Base-by-base conservation (phyloP, 2,329 filamentous ascomycete species). In the Elsinoe ampelina region DNA sequence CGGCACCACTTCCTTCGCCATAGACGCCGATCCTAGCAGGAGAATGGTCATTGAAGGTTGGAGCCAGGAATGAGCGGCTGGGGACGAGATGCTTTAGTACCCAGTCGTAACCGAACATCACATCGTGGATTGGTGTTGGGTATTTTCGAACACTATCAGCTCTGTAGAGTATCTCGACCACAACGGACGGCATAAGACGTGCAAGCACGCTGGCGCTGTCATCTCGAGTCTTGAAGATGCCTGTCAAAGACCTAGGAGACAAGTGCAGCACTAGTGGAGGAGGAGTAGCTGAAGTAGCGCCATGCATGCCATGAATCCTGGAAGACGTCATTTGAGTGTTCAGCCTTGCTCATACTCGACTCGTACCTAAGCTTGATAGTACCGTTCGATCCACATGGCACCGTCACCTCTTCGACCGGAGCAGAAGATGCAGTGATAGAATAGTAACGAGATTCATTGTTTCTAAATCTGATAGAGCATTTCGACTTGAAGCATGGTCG, bases 91-190 rank as follows among this genome's bases (percentile, higher is more conserved):
- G 71, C 15, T 71, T 62, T 19, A 68, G 59, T 4, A 76, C 64
- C 74, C 75, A 78, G 64, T 78, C 76, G 60, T 73, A 77, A 20
- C 69, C 75, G 12, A 68, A 64, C 7, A 75, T 62, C 3, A 75
- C 72, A 64, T 77, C 74, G 61, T 78, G 75, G 26, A 77, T 64
- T 0, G 75, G 74, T 1, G 67, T 71, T 34, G 76, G 76, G 58
- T 71, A 77, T 7, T 62, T 67, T 54, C 72, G 60, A 13, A 61
- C 58, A 10, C 20, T 26, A 12, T 55, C 54, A 13, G 70, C 65
- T 35, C 75, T 71, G 61, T 78, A 77, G 59, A 77, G 72, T 61
- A 78, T 66, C 35, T 71, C 67, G 7, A 75, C 72, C 12, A 77
- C 61, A 3, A 72, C 73, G 5, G 70, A 70, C 30, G 68, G 66